Evolutionary conservation across 768 basidiomycete genomes (phyloP).

Genomic region (Rhodotorula graminis): DNA sequence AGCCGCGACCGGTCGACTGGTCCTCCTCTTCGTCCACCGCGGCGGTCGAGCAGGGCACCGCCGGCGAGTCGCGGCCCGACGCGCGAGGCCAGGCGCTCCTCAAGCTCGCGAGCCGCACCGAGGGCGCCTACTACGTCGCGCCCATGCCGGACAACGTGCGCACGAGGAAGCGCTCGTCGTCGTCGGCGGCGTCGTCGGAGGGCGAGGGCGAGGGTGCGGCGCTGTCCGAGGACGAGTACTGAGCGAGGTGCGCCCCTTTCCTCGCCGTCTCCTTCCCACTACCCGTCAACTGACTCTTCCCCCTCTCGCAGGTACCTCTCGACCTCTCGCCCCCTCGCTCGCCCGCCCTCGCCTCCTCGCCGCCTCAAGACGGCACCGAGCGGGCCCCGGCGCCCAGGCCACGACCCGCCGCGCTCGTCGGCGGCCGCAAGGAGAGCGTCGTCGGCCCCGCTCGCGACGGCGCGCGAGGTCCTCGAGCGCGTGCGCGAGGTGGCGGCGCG

Average conservation of each 20-base stretch:
- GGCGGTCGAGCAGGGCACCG: neutral
- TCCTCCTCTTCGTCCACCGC: neutral
- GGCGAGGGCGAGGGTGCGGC: neutral
- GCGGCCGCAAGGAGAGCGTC: too few relatives aligned
- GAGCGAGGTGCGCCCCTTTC: too few relatives aligned
- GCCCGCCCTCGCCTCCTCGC: too few relatives aligned
- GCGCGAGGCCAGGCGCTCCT: neutral
- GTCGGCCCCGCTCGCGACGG: too few relatives aligned
- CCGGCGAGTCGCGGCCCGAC: neutral
- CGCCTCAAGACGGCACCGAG: too few relatives aligned
- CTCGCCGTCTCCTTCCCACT: too few relatives aligned
- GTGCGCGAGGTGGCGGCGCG: too few relatives aligned
- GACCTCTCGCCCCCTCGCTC: neutral
- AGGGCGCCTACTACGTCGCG: slow-evolving; percentile 29
- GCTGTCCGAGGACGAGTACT: neutral
- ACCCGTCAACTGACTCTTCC: too few relatives aligned
- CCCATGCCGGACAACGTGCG: slow-evolving; percentile 25
- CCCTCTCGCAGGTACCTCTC: too few relatives aligned
- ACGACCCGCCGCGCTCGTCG: too few relatives aligned
- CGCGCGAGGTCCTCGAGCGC: too few relatives aligned
- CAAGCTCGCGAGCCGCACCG: slow-evolving; percentile 10
- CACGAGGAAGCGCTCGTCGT: slow-evolving; percentile 1
- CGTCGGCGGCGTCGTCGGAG: neutral
- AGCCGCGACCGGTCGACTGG: slow-evolving; percentile 11
- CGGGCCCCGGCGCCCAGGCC: too few relatives aligned